Conservation (phyloP, 352 stramenopile species). For the Phytophthora foliorum region DNA sequence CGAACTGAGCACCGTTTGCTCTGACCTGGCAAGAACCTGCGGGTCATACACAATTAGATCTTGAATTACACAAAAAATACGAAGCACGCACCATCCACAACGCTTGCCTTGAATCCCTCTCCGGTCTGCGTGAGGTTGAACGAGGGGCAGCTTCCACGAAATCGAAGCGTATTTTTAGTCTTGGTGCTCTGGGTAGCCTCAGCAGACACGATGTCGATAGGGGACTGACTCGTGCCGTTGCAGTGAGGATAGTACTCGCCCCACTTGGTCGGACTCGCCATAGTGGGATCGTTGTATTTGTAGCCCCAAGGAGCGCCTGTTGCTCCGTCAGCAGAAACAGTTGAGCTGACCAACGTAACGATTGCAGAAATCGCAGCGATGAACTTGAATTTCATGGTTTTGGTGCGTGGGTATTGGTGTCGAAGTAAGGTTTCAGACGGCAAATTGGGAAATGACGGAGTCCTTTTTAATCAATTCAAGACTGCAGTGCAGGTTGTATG, state of each 20-base stretch:
- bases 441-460: slow-evolving; percentile 20
- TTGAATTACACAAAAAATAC: not conserved
- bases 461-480: slow-evolving; percentile 14
- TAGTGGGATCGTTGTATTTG: slow-evolving; percentile 1
- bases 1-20: slow-evolving; percentile 21
- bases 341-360: slow-evolving; percentile 17
- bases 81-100: slow-evolving; percentile 19
- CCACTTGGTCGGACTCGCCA: slow-evolving; percentile 13
- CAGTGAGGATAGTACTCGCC: slow-evolving; percentile 16
- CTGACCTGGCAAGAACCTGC: slow-evolving; percentile 25
- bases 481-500: not conserved
- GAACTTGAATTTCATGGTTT: slow-evolving; percentile 31
- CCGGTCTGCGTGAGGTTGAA: slow-evolving; percentile 33
- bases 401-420: not conserved
- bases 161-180: slow-evolving; percentile 18
- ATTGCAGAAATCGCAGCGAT: slow-evolving; percentile 11
- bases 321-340: slow-evolving; percentile 8
- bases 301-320: slow-evolving; percentile 27
- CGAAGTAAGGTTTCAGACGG: not conserved
- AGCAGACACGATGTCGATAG: slow-evolving; percentile 37
- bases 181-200: slow-evolving; percentile 8
- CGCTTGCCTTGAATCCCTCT: slow-evolving; percentile 28
- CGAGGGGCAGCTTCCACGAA: slow-evolving; percentile 25
- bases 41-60: slow-evolving; percentile 1
- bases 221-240: slow-evolving; percentile 32